phyloP scores from a whole-genome alignment of 441 rosid species.

The Gossypium trilobum region DNA sequence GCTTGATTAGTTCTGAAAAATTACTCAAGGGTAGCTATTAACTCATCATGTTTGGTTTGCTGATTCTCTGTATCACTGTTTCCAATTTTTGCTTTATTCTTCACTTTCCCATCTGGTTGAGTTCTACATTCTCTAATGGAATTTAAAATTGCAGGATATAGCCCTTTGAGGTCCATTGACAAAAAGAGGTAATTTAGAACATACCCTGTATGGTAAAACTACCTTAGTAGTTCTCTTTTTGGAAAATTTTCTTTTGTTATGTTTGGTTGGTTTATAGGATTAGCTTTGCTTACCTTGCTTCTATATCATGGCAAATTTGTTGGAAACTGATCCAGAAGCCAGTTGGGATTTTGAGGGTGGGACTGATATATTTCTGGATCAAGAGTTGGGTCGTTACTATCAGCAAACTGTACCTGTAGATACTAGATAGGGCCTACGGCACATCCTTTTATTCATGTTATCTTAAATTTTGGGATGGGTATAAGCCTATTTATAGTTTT shows the following conservation, averaged over 20 bases:
- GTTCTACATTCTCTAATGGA: constrained; percentile 9
- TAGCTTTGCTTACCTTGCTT: background rate
- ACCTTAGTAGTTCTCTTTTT: background rate
- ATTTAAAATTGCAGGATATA: constrained; percentile 49
- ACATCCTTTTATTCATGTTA: background rate
- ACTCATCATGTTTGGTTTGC: background rate
- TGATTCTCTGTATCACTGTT: background rate
- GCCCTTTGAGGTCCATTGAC: constrained; percentile 48
- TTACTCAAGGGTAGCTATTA: background rate
- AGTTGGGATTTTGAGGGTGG: background rate
- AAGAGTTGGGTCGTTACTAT: background rate
- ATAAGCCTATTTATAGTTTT: background rate
- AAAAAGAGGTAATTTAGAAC: constrained; percentile 37
- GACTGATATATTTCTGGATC: background rate
- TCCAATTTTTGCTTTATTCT: background rate
- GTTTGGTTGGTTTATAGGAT: background rate
- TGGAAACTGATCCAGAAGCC: background rate
- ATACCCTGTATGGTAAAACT: background rate
- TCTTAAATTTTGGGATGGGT: background rate
- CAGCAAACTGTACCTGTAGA: background rate
- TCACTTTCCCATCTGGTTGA: constrained; percentile 10
- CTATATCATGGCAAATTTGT: background rate
- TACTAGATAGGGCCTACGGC: background rate
- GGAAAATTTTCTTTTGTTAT: background rate
- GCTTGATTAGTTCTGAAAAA: background rate